Evolutionary conservation across 2,329 filamentous ascomycete species (phyloP).

Genomic region (Botryotinia calthae): DNA sequence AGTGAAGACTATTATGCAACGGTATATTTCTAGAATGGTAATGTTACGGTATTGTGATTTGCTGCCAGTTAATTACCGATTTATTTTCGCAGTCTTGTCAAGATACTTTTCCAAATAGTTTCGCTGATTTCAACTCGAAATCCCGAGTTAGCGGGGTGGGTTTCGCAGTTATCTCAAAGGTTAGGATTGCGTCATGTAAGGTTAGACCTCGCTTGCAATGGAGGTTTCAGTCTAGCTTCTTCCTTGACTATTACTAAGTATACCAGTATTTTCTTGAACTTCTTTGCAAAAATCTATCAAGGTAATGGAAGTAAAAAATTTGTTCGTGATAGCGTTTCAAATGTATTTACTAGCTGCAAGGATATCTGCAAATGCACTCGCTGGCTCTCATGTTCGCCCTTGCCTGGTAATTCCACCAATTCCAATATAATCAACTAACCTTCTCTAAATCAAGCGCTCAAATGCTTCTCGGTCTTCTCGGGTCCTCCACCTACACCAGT

Average conservation of each 20-base stretch:
- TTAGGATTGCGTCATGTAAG: neutral
- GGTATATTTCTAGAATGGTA: neutral
- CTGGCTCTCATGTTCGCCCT: neutral
- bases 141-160: neutral
- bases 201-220: neutral
- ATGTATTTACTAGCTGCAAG: neutral
- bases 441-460: conserved; percentile 50
- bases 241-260: neutral
- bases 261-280: neutral
- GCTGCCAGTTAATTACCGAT: neutral
- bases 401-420: neutral
- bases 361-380: conserved; percentile 3
- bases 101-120: neutral
- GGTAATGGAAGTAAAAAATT: neutral
- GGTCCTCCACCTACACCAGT: conserved; percentile 92
- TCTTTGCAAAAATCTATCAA: neutral
- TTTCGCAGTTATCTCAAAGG: neutral
- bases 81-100: neutral
- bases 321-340: neutral
- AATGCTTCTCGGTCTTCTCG: conserved; percentile 70
- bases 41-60: neutral
- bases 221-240: neutral
- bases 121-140: neutral
- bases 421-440: neutral
- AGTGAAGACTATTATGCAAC: neutral